phyloP scores from a whole-genome alignment of 1,284 basidiomycete species.

The Irpex sp. region DNA sequence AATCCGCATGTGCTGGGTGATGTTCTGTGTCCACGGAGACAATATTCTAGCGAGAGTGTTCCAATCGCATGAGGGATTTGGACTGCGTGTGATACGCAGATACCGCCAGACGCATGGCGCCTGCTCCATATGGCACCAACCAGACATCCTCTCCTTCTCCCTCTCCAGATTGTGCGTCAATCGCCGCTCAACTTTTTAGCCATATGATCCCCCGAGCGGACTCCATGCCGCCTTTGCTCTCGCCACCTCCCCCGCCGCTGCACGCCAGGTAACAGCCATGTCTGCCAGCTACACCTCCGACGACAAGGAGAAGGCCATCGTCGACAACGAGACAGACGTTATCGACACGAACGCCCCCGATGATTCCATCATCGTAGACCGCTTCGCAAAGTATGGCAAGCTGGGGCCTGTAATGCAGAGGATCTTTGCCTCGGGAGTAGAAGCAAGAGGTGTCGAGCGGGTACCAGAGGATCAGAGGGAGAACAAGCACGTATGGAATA shows the following conservation, averaged over 20 bases:
- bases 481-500: conserved; percentile 45
- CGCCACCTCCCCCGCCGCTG: conserved; percentile 11
- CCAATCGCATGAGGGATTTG: neutral
- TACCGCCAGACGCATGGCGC: neutral
- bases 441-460: conserved; percentile 49
- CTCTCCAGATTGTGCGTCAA: neutral
- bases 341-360: conserved; percentile 26
- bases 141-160: neutral
- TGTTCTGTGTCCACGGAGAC: neutral
- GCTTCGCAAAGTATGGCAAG: conserved; percentile 29
- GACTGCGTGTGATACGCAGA: neutral
- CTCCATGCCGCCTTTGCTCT: neutral
- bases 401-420: conserved; percentile 34
- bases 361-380: conserved; percentile 26
- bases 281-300: conserved; percentile 13
- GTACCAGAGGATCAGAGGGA: conserved; percentile 46
- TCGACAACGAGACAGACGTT: conserved; percentile 24
- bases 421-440: conserved; percentile 42
- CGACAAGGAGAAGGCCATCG: conserved; percentile 23
- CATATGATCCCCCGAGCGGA: neutral
- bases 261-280: neutral
- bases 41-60: neutral
- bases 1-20: neutral
- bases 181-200: neutral
- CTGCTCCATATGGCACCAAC: neutral